These are phyloP conservation scores for Lactifluus volemus DNA, from an alignment of 768 basidiomycete genomes.

Conservation along the genomic window DNA sequence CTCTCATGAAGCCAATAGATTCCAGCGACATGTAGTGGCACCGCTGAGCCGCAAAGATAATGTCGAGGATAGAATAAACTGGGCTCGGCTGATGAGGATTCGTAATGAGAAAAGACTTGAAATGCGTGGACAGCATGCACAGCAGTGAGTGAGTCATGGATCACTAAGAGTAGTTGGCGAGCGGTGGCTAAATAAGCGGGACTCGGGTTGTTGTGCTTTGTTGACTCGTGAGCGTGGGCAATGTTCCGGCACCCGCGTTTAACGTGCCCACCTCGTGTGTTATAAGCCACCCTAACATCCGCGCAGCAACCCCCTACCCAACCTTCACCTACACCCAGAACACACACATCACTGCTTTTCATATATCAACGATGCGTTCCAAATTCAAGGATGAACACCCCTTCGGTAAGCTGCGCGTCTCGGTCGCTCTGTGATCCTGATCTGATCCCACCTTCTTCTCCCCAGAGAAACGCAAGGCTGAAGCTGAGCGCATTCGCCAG, in stretches of 20 bases:
- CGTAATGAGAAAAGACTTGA: background rate
- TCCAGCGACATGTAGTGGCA: slow-evolving; percentile 32
- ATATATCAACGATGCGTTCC: slow-evolving; percentile 57
- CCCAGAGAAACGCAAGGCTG: slow-evolving; percentile 97
- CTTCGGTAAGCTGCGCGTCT: slow-evolving; percentile 59
- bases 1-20: slow-evolving; percentile 58
- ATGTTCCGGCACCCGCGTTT: background rate
- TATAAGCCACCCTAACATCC: slow-evolving; percentile 11
- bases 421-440: slow-evolving; percentile 25
- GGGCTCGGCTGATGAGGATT: no score
- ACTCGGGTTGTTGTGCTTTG: slow-evolving; percentile 15
- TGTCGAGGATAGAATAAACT: no score
- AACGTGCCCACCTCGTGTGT: background rate
- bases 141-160: background rate
- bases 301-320: background rate
- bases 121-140: background rate
- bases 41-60: background rate
- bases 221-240: slow-evolving; percentile 6
- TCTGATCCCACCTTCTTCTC: slow-evolving; percentile 27
- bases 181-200: background rate
- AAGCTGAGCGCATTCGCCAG: slow-evolving; percentile 96
- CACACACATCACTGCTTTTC: background rate
- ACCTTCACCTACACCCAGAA: slow-evolving; percentile 13
- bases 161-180: no score
- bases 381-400: slow-evolving; percentile 99